These are phyloP conservation scores for Populus hybrid DNA, from an alignment of 441 rosid genomes.

Conservation along the genomic window DNA sequence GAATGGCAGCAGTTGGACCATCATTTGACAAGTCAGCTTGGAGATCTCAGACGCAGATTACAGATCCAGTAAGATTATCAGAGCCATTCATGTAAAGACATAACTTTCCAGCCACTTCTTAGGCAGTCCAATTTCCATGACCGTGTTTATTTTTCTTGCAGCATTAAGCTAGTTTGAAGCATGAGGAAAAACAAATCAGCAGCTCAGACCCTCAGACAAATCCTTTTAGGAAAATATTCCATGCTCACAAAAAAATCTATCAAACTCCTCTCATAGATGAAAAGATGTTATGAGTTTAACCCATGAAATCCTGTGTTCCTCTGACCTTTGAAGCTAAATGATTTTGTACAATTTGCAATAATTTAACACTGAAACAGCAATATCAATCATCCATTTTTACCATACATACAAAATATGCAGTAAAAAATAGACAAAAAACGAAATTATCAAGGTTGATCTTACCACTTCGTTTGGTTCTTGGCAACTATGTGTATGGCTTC, in stretches of 20 bases:
- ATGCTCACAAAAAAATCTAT: background rate
- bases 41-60: slow-evolving; percentile 2
- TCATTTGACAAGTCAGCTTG: background rate
- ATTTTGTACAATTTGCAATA: background rate
- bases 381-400: background rate
- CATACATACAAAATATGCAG: background rate
- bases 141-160: background rate
- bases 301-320: too few species aligned
- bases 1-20: background rate
- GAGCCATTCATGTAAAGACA: slow-evolving; percentile 8
- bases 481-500: slow-evolving; percentile 86
- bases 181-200: background rate
- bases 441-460: slow-evolving; percentile 7
- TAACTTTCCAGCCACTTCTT: background rate
- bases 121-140: background rate
- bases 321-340: background rate
- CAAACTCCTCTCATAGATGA: background rate
- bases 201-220: background rate
- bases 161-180: background rate
- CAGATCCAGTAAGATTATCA: slow-evolving; percentile 3
- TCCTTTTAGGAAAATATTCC: background rate
- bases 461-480: slow-evolving; percentile 95
- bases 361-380: too few species aligned
- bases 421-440: background rate
- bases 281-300: background rate